Base-by-base conservation (phyloP, 306 rosid genomes). In the Quercus suber region DNA sequence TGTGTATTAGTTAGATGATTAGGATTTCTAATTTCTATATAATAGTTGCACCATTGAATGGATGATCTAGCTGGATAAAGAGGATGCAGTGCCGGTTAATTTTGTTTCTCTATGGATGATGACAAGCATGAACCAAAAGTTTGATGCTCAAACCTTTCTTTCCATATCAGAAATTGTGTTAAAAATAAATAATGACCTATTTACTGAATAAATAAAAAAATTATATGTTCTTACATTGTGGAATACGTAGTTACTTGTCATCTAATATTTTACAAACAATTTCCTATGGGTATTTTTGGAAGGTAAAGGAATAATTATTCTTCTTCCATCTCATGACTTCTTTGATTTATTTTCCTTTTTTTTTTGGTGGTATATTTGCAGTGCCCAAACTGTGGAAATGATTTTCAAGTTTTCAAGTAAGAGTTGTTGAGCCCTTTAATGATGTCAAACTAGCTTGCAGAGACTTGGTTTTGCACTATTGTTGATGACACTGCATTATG, bases 381-480 rank as follows among this genome's bases (percentile, higher is more conserved):
- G 99, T 95, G 99, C 81, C 99, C 97, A 9, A 95, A 91, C 80
- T 95, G 99, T 58, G 94, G 98, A 82, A 95, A 95, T 73, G 93
- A 90, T 27, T 95, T 95, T 90, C 98, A 91, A 91, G 90, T 91
- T 71, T 88, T 95, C 91, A 95, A 91, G 99, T 95, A 95, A 92
- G 98, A 81, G 74, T 55, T 58, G 51, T 33, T 59, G 65, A 67
- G 60, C 4, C 58, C 59, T 41, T 43, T 56, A 55, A 25, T 58
- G 45, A 76, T 35, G 45, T 75, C 60, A 37, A 77, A 49, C 84
- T 65, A 74, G 41, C 19, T 80, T 74, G 23, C 53, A 5, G 35
- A 74, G 28, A 64, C 77, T 71, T 82, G 53, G 3, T 79, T 81
- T 73, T 63, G 10, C 41, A 76, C 20, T 65, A 55, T 58, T 76